Base-by-base conservation (phyloP, 2,329 filamentous ascomycete species). In the Colletotrichum melonis region DNA sequence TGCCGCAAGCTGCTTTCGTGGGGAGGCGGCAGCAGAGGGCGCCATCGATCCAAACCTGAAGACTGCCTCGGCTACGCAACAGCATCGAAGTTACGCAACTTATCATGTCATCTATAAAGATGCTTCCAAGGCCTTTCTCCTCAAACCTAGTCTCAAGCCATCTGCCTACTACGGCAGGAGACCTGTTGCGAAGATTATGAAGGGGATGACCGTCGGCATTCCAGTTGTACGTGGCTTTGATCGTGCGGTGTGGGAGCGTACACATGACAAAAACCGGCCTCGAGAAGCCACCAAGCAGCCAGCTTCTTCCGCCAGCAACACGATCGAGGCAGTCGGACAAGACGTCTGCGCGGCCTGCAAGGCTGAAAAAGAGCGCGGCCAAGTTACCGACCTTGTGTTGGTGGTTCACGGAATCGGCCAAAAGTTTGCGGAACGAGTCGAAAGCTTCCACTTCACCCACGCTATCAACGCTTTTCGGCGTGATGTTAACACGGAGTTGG, bases 391-490 rank as follows among this genome's bases (percentile, higher is more conserved):
- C 79, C 86, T 99, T 8, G 90, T 98, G 1, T 87, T 99, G 5
- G 94, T 98, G 11, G 94, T 97, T 56, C 97, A 99, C 79, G 97
- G 97, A 2, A 98, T 99, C 75, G 97, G 97, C 0, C 97, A 99
- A 81, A 98, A 99, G 81, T 88, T 98, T 63, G 97, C 95, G 0
- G 95, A 99, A 80, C 89, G 95, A 14, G 94, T 98, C 74, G 96
- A 98, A 82, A 98, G 95, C 77, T 99, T 95, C 78, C 95, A 98
- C 81, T 99, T 99, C 78, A 99, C 97, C 0, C 96, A 98, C 81
- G 94, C 95, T 5, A 96, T 98, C 80, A 98, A 98, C 79, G 90
- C 92, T 0, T 97, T 99, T 77, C 91, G 97, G 14, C 90, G 95
- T 72, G 92, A 94, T 24, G 90, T 98, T 69, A 98, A 98, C 76